Percentiles rank a stretch among this genome's conserved stretches.
phyloP scores from a whole-genome alignment of 2,329 filamentous ascomycete genomes.

The Albophoma yamanashiensis region DNA sequence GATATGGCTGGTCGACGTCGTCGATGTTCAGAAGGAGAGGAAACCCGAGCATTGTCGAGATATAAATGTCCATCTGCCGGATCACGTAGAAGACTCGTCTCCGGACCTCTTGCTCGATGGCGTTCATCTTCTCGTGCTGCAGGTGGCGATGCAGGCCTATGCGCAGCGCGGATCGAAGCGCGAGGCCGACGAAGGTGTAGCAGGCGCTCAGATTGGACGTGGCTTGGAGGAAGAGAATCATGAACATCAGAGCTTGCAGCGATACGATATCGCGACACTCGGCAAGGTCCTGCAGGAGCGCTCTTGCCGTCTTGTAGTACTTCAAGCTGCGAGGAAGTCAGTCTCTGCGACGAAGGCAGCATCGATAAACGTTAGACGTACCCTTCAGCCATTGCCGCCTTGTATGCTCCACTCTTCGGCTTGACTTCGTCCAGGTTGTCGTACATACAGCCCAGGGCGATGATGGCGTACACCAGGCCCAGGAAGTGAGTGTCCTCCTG shows the following conservation, averaged over 20 bases:
- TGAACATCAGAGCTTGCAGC: slow-evolving; percentile 66
- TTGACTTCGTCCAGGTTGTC: slow-evolving; percentile 43
- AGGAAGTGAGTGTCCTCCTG: slow-evolving; percentile 58
- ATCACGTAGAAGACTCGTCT: slow-evolving; percentile 58
- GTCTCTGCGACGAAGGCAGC: background rate
- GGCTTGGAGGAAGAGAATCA: slow-evolving; percentile 71
- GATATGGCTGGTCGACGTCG: slow-evolving; percentile 56
- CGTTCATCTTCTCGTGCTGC: slow-evolving; percentile 48
- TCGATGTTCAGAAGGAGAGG: slow-evolving; percentile 52
- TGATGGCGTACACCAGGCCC: slow-evolving; percentile 58
- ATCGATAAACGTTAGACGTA: slow-evolving; percentile 18
- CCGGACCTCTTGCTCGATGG: slow-evolving; percentile 53
- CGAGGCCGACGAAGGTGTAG: slow-evolving; percentile 72
- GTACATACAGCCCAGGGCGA: slow-evolving; percentile 67
- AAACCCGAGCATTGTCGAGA: slow-evolving; percentile 56
- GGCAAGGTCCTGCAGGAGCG: slow-evolving; percentile 53
- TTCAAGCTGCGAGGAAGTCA: slow-evolving; percentile 46
- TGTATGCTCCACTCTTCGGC: slow-evolving; percentile 36
- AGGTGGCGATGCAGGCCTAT: slow-evolving; percentile 70
- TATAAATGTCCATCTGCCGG: slow-evolving; percentile 60
- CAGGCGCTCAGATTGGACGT: slow-evolving; percentile 71
- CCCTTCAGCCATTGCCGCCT: slow-evolving; percentile 45
- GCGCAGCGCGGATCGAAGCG: slow-evolving; percentile 62
- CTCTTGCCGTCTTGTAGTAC: slow-evolving; percentile 60
- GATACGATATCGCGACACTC: slow-evolving; percentile 65